phyloP scores from a whole-genome alignment of 176 grass and related monocot species.

The Zea luxurians region DNA sequence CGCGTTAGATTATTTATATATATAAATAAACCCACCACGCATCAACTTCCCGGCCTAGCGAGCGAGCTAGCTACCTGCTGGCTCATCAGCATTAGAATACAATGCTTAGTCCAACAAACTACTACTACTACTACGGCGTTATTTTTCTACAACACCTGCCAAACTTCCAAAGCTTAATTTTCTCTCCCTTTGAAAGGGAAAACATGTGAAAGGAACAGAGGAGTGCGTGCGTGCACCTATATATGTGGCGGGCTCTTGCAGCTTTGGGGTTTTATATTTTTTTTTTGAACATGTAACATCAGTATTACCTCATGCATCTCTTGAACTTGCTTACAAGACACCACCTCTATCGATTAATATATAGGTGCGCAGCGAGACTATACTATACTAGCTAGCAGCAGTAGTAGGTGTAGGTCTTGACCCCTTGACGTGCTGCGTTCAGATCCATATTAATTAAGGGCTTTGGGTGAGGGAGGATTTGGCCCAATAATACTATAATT shows the following conservation, averaged over 20 bases:
- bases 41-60: too few relatives aligned
- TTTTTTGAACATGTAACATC: constrained; percentile 51
- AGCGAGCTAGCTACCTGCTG: too few relatives aligned
- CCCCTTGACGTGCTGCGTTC: constrained; percentile 25
- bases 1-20: too few relatives aligned
- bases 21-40: too few relatives aligned
- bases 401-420: constrained; percentile 43
- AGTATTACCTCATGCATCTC: constrained; percentile 33
- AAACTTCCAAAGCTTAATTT: constrained; percentile 8
- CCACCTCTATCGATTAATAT: constrained; percentile 41
- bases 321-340: constrained; percentile 58
- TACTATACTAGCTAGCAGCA: neutral
- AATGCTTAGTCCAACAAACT: constrained; percentile 13
- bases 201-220: constrained; percentile 26
- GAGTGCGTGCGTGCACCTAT: constrained; percentile 9
- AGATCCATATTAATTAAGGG: neutral
- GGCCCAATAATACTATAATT: too few relatives aligned
- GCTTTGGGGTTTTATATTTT: neutral
- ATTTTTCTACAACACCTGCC: constrained; percentile 4
- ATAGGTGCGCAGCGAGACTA: neutral
- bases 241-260: neutral
- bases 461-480: too few relatives aligned
- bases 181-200: neutral
- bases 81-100: neutral
- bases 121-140: neutral